Evolutionary conservation across 108 stramenopile species (phyloP).

Genomic region (Seminavis robusta): DNA sequence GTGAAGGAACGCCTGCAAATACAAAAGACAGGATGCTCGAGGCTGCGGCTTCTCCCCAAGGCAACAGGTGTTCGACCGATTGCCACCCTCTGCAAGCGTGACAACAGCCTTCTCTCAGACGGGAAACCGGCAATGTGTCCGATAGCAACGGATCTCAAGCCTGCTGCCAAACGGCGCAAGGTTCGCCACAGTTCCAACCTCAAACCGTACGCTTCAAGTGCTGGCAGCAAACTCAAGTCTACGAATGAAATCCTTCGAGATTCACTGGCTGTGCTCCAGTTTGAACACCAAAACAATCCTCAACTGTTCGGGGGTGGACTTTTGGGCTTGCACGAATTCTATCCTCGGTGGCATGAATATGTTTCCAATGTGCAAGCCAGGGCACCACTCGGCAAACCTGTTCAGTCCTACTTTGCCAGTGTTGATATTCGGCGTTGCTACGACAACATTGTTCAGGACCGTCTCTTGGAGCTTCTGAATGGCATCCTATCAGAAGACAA

Average conservation of each 20-base stretch:
- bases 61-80: constrained; percentile 76
- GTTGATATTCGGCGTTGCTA: constrained; percentile 84
- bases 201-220: neutral
- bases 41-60: constrained; percentile 73
- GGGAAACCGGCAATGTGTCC: neutral
- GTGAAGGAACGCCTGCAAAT: constrained; percentile 19
- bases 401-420: constrained; percentile 55
- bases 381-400: too few species aligned
- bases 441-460: constrained; percentile 74
- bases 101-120: neutral
- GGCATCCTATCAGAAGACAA: constrained; percentile 43
- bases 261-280: constrained; percentile 62
- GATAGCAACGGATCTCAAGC: neutral
- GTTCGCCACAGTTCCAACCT: neutral
- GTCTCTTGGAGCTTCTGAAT: constrained; percentile 46
- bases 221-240: constrained; percentile 7
- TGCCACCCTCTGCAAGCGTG: constrained; percentile 28
- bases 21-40: constrained; percentile 64
- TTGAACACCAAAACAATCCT: constrained; percentile 46
- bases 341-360: constrained; percentile 52
- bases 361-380: constrained; percentile 24
- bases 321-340: constrained; percentile 58
- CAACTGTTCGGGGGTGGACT: constrained; percentile 60
- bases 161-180: neutral
- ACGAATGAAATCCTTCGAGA: constrained; percentile 58